Conservation (phyloP, 345 rosid species). For the Eucalyptus curtisii region DNA sequence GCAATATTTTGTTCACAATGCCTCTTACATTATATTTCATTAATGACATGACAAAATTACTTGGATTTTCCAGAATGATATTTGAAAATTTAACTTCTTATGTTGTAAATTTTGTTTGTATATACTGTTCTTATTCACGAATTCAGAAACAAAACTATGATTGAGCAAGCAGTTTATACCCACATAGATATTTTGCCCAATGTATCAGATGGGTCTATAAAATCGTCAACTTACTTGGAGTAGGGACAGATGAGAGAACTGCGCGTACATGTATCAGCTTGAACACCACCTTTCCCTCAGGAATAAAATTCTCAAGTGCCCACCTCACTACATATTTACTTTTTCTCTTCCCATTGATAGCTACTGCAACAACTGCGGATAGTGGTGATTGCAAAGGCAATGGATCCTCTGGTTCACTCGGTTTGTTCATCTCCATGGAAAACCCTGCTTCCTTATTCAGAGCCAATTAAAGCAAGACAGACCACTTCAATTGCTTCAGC, state of each 20-base stretch:
- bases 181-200: background rate
- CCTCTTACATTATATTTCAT: background rate
- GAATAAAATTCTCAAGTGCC: slow-evolving; percentile 12
- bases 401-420: slow-evolving; percentile 3
- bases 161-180: background rate
- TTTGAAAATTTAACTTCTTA: background rate
- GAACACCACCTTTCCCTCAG: slow-evolving; percentile 36
- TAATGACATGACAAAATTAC: background rate
- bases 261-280: slow-evolving; percentile 61
- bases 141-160: background rate
- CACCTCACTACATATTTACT: slow-evolving; percentile 21
- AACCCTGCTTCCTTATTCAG: background rate
- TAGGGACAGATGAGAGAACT: slow-evolving; percentile 48
- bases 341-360: slow-evolving; percentile 53
- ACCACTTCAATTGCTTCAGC: background rate
- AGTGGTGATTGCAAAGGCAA: slow-evolving; percentile 23
- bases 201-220: background rate
- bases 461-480: background rate
- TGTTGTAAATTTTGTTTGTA: background rate
- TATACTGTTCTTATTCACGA: background rate
- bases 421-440: slow-evolving; percentile 19
- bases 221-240: slow-evolving; percentile 52
- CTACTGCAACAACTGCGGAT: slow-evolving; percentile 38
- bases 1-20: background rate
- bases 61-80: background rate